Evolutionary conservation across 2,329 filamentous ascomycete genomes (phyloP), one percentile per base, ranked within the genome.

Genomic region (Pseudocercospora eumusae): DNA sequence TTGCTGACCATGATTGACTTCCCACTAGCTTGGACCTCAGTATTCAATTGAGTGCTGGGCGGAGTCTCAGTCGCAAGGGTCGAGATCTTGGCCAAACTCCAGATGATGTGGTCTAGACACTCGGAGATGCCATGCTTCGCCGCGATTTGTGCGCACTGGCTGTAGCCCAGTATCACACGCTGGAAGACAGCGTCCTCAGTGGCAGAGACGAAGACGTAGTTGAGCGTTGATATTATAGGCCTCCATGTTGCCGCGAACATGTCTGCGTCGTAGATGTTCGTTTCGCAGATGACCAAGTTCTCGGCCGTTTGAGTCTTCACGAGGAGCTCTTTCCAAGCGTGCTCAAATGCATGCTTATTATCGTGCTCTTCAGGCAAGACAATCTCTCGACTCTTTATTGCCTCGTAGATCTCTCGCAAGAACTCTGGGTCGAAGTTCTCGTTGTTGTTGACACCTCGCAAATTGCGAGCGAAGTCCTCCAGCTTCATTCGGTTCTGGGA

Each of bases 1-100:
- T 98, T 93, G 75, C 93, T 98, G 68, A 99, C 96, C 95, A 99
- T 99, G 60, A 99, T 92, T 71, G 89, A 95, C 76, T 90, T 93
- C 67, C 95, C 90, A 59, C 70, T 70, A 11, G 89, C 92, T 75
- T 98, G 93, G 2, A 99, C 91, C 76, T 98, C 95, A 0, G 96
- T 98, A 73, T 99, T 99, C 27, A 99, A 83, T 9, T 87, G 81
- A 1, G 93, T 99, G 75, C 90, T 96, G 50, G 90, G 90, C 3
- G 89, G 85, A 1, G 81, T 81, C 59, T 91, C 87, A 4, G 89
- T 88, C 11, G 92, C 89, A 61, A 99, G 80, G 1, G 92, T 96
- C 69, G 91, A 96, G 79, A 99, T 98, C 67, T 89, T 89, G 71
- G 92, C 90, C 55, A 99, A 83, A 63, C 91, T 95, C 74, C 90